Conservation (phyloP, 495 filamentous ascomycete species). For the Filosporella fistucella region DNA sequence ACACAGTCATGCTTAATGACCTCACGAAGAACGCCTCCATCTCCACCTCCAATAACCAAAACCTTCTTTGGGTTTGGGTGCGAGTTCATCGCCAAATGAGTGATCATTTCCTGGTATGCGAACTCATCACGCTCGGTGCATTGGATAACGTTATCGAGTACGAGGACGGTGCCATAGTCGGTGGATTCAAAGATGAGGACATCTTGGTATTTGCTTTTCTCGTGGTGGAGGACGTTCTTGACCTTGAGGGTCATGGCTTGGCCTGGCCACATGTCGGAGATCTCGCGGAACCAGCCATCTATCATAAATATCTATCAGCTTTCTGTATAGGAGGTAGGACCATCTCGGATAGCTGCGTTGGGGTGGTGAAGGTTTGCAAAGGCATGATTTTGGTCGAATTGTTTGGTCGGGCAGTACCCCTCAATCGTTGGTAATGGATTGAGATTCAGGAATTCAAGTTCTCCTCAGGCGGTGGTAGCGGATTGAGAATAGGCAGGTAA, state of each 20-base stretch:
- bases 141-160: slow-evolving; percentile 98
- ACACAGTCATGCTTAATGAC: slow-evolving; percentile 95
- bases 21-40: slow-evolving; percentile 95
- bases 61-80: slow-evolving; percentile 98
- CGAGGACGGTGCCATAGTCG: slow-evolving; percentile 95
- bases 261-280: slow-evolving; percentile 97
- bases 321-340: too few relatives aligned
- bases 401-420: too few relatives aligned
- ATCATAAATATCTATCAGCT: neutral
- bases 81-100: slow-evolving; percentile 96
- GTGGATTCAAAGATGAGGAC: slow-evolving; percentile 96
- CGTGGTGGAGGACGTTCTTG: slow-evolving; percentile 95
- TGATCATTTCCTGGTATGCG: slow-evolving; percentile 99
- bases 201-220: slow-evolving; percentile 98
- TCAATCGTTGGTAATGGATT: too few relatives aligned
- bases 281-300: slow-evolving; percentile 99
- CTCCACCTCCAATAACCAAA: slow-evolving; percentile 94
- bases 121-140: slow-evolving; percentile 98
- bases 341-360: too few relatives aligned
- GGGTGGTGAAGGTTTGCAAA: too few relatives aligned
- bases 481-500: slow-evolving; percentile 1
- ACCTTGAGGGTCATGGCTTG: slow-evolving; percentile 99
- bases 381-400: too few relatives aligned
- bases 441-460: too few relatives aligned
- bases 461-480: too few relatives aligned